Base-by-base conservation (phyloP, 2,329 filamentous ascomycete species). In the Trichophaea hybrida region DNA sequence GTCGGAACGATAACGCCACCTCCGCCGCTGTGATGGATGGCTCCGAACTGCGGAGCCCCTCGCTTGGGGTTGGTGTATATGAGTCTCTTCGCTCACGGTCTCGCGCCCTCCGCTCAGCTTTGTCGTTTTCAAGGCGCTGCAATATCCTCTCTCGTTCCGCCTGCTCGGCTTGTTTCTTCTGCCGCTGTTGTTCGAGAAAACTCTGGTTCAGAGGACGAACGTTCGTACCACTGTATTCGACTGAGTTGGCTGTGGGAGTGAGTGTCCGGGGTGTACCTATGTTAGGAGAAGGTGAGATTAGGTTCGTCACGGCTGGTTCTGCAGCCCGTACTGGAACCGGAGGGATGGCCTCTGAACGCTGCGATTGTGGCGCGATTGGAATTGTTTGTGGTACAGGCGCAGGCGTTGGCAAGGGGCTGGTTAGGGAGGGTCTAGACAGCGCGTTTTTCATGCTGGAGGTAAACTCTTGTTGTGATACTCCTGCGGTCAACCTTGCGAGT, bases 61-160 rank as follows among this genome's bases (percentile, higher is more conserved):
- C 66, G 67, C 63, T 69, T 71, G 38, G 31, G 4, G 57, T 12
- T 66, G 69, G 54, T 61, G 72, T 71, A 32, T 69, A 68, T 17
- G 69, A 69, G 10, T 72, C 72, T 70, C 77, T 77, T 38, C 76
- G 73, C 60, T 75, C 73, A 24, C 77, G 77, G 6, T 79, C 77
- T 44, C 76, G 75, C 56, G 79, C 74, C 62, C 78, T 81, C 12
- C 87, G 79, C 61, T 83, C 84, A 8, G 77, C 77, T 69, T 85
- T 86, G 73, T 94, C 88, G 61, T 84, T 81, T 68, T 88, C 84
- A 63, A 94, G 89, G 43, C 82, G 81, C 65, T 81, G 80, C 49
- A 90, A 76, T 57, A 94, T 84, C 1, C 86, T 78, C 59, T 81
- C 78, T 40, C 84, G 77, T 69, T 93, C 86, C 49, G 84, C 79